Percentiles rank a stretch among this genome's conserved stretches.
These are phyloP conservation scores for Nectriaceae sp. DNA, from an alignment of 2,329 filamentous ascomycete species.

Conservation along the genomic window DNA sequence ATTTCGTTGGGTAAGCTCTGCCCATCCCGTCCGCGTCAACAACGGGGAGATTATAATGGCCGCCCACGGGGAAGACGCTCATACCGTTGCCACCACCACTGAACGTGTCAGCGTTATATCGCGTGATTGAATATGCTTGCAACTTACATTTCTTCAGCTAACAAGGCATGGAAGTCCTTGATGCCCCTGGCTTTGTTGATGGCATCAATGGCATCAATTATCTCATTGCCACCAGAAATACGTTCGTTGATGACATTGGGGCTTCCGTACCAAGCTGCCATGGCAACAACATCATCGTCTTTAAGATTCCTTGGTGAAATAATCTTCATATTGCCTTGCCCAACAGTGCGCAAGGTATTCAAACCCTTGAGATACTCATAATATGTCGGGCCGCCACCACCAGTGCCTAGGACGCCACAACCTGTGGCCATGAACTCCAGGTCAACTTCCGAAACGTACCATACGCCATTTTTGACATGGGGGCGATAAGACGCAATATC, in stretches of 20 bases:
- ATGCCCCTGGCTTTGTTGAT: slow-evolving; percentile 34
- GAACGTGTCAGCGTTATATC: slow-evolving; percentile 1
- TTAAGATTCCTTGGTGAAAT: slow-evolving; percentile 38
- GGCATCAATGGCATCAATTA: slow-evolving; percentile 36
- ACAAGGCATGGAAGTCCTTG: slow-evolving; percentile 35
- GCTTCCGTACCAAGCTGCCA: slow-evolving; percentile 48
- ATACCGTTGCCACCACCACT: slow-evolving; percentile 43
- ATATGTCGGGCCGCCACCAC: slow-evolving; percentile 39
- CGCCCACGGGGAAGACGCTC: slow-evolving; percentile 34
- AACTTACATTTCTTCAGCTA: slow-evolving; percentile 41
- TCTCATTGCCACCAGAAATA: slow-evolving; percentile 38
- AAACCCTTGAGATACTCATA: slow-evolving; percentile 48
- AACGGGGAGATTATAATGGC: slow-evolving; percentile 38
- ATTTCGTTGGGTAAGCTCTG: slow-evolving; percentile 40
- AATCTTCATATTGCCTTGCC: slow-evolving; percentile 40
- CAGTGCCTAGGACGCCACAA: slow-evolving; percentile 39
- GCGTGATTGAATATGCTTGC: too few relatives aligned
- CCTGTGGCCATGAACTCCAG: slow-evolving; percentile 38
- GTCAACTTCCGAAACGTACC: slow-evolving; percentile 40
- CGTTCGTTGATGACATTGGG: slow-evolving; percentile 43
- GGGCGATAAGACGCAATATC: slow-evolving; percentile 34
- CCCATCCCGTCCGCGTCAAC: slow-evolving; percentile 42
- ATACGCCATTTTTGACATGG: slow-evolving; percentile 31
- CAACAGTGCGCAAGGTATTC: slow-evolving; percentile 36
- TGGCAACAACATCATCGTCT: slow-evolving; percentile 42